Conservation (phyloP, 805 yeast species). For the Candida hungchunana region DNA sequence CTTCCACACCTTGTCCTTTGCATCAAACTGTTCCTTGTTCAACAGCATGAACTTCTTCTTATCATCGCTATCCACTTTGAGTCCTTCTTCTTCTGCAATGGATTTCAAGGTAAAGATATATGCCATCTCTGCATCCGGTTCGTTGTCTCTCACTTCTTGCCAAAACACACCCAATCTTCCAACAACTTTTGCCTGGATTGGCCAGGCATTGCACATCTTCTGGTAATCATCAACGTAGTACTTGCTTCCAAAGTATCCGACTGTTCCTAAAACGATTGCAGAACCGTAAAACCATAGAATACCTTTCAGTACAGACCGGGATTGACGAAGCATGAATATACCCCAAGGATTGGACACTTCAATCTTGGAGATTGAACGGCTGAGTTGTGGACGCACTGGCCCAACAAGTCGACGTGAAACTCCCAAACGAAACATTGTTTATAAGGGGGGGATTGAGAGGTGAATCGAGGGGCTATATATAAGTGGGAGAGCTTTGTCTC, state of each 20-base stretch:
- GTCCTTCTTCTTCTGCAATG: constrained; percentile 30
- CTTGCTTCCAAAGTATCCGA: constrained; percentile 10
- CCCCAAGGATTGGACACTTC: constrained; percentile 7
- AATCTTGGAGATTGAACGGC: constrained; percentile 6
- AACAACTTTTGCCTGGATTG: constrained; percentile 7
- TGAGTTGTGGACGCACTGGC: too few species aligned
- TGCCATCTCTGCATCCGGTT: constrained; percentile 30
- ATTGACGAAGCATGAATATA: constrained; percentile 9
- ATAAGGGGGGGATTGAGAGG: too few species aligned
- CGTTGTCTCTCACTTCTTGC: constrained; percentile 33
- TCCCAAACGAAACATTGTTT: too few species aligned
- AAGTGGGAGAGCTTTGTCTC: too few species aligned
- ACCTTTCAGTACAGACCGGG: constrained; percentile 10
- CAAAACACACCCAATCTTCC: constrained; percentile 35
- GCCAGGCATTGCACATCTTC: constrained; percentile 10
- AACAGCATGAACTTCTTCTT: constrained; percentile 21
- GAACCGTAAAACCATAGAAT: constrained; percentile 12
- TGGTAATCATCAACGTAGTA: constrained; percentile 11
- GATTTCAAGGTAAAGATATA: constrained; percentile 29
- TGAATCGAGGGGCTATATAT: too few species aligned
- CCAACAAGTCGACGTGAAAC: too few species aligned
- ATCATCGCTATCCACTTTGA: constrained; percentile 16
- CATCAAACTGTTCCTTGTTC: constrained; percentile 22
- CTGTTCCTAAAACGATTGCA: constrained; percentile 1
- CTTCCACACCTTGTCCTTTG: constrained; percentile 29